These are phyloP conservation scores for Monilinia fructigena DNA, from an alignment of 2,329 filamentous ascomycete genomes.

Conservation along the genomic window DNA sequence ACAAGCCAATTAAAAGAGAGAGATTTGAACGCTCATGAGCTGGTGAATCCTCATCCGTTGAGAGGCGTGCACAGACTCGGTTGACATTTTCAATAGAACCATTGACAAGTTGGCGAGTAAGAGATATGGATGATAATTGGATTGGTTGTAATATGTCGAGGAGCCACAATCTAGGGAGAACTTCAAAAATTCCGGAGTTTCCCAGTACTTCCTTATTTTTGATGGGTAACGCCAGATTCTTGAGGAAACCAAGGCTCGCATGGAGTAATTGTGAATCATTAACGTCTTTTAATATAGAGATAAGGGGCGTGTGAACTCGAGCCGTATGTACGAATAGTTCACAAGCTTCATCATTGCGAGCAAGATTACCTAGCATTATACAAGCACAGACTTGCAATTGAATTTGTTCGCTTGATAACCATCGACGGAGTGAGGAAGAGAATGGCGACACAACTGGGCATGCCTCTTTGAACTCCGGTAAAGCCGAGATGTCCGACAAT, in stretches of 20 bases:
- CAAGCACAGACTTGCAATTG: conserved; percentile 58
- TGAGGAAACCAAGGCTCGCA: conserved; percentile 58
- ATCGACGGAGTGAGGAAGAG: conserved; percentile 47
- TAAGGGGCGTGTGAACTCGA: conserved; percentile 47
- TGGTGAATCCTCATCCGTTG: conserved; percentile 41
- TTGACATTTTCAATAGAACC: conserved; percentile 53
- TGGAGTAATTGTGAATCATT: conserved; percentile 54
- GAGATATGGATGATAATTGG: conserved; percentile 59
- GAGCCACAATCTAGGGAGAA: conserved; percentile 55
- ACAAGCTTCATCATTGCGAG: conserved; percentile 56
- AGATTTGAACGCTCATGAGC: conserved; percentile 42
- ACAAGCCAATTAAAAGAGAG: conserved; percentile 44
- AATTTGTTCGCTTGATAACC: conserved; percentile 46
- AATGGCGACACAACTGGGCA: conserved; percentile 48
- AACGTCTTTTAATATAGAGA: conserved; percentile 46
- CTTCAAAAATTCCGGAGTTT: conserved; percentile 47
- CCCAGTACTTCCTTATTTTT: conserved; percentile 55
- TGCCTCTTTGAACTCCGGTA: conserved; percentile 47
- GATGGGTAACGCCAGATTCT: conserved; percentile 60
- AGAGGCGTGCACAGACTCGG: conserved; percentile 47
- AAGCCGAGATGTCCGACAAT: conserved; percentile 52
- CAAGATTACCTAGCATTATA: conserved; percentile 60
- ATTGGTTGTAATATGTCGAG: conserved; percentile 55
- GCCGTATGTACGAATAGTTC: conserved; percentile 49
- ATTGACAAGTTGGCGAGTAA: conserved; percentile 56